Base-by-base conservation (phyloP, 192 early-diverging fungal species). In the Glomus cerebriforme region DNA sequence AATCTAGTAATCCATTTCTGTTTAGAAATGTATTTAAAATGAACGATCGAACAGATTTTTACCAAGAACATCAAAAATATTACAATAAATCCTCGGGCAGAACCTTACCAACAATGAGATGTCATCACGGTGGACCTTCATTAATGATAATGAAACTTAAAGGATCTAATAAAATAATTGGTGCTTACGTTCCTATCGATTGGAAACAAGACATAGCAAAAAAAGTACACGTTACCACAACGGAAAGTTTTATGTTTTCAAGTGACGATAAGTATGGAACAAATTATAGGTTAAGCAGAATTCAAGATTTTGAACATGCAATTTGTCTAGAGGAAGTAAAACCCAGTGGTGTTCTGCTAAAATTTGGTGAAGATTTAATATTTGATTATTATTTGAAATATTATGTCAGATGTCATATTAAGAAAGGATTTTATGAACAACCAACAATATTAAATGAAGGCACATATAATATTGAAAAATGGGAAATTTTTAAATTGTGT, bases 141-240 rank as follows among this genome's bases (percentile, higher is more conserved):
- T 13, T 70, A 26, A 70, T 70, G 68, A 70, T 70, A 43, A 70
- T 70, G n/a, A 70, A 70, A 70, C 32, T 70, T 70, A 70, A 45
- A 69, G 9, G 8, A n/a, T 70, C 68, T 1, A 37, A 37, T 10
- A 70, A 70, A 43, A 35, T 70, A 17, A 70, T 70, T 70, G 68
- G 68, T n/a, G 32, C 68, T 26, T 70, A 70, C 37, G 43, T 45
- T 70, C 68, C 68, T 24, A 19, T 70, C 3, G 32, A 70, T 35
- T 70, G 37, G 68, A 70, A 70, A 26, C 35, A 39, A 43, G 68
- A 35, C 17, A 0, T 65, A 65, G 0, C 68, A 70, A 35, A 35
- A 13, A 45, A 22, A 22, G 29, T 9, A 8, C n/a, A 35, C n/a
- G 37, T 15, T 43, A 34, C 17, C 43, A 43, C 68, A 70, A n/a